These are phyloP conservation scores for Ophiostoma australiae DNA, from an alignment of 2,329 filamentous ascomycete genomes.

Conservation along the genomic window DNA sequence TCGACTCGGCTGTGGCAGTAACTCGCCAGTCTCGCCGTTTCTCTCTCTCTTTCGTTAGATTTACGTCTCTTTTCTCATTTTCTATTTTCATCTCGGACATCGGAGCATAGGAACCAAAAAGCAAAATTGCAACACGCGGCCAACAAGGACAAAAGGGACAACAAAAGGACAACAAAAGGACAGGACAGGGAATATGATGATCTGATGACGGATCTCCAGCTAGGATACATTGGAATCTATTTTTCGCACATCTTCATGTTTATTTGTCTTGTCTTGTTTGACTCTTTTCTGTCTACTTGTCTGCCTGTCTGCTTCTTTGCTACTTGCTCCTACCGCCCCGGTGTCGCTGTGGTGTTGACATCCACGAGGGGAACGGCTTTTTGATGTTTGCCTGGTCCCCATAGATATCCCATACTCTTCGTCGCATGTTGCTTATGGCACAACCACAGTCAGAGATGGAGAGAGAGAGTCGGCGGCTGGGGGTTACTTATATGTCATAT, in stretches of 20 bases:
- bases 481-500: neutral
- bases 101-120: slow-evolving; percentile 5
- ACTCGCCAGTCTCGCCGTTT: neutral
- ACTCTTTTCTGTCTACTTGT: neutral
- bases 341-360: slow-evolving; percentile 57
- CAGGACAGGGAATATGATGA: slow-evolving; percentile 5
- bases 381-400: slow-evolving; percentile 54
- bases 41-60: neutral
- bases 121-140: neutral
- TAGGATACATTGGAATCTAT: slow-evolving; percentile 19
- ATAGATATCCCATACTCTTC: slow-evolving; percentile 43
- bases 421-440: slow-evolving; percentile 45
- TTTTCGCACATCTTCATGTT: slow-evolving; percentile 3
- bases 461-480: neutral
- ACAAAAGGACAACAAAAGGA: slow-evolving; percentile 9
- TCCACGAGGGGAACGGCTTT: slow-evolving; percentile 67
- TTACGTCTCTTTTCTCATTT: neutral
- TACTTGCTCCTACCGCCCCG: neutral
- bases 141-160: neutral
- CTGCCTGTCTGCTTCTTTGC: slow-evolving; percentile 4
- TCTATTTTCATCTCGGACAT: slow-evolving; percentile 14
- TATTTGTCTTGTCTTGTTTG: neutral
- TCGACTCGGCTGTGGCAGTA: slow-evolving; percentile 6
- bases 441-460: slow-evolving; percentile 31
- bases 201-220: slow-evolving; percentile 13